Conservation (phyloP, 805 yeast species). For the Blastobotrys terrestris region DNA sequence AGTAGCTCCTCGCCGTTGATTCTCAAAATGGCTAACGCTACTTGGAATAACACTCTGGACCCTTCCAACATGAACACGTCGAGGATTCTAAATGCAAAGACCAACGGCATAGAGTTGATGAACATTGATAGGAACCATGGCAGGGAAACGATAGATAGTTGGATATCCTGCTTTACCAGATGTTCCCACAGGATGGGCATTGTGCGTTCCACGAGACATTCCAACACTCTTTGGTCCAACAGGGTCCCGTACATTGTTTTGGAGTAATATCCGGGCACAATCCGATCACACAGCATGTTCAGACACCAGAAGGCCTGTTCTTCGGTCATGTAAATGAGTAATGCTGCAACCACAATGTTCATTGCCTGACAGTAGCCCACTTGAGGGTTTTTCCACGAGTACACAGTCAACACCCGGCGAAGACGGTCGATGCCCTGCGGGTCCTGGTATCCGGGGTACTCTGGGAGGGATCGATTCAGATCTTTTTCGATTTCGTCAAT, state of each 20-base stretch:
- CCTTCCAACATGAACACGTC: slow-evolving; percentile 91
- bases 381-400: slow-evolving; percentile 94
- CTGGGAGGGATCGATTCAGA: slow-evolving; percentile 89
- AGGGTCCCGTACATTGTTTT: slow-evolving; percentile 96
- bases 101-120: slow-evolving; percentile 89
- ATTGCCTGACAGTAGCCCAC: slow-evolving; percentile 98
- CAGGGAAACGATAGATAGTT: slow-evolving; percentile 82
- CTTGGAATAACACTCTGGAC: slow-evolving; percentile 81
- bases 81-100: slow-evolving; percentile 83
- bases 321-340: slow-evolving; percentile 69
- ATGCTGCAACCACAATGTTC: slow-evolving; percentile 65
- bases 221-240: slow-evolving; percentile 90
- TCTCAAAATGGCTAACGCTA: slow-evolving; percentile 83
- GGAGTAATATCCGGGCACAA: slow-evolving; percentile 93
- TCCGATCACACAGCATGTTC: slow-evolving; percentile 68
- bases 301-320: slow-evolving; percentile 97
- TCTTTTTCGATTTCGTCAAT: slow-evolving; percentile 97
- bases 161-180: slow-evolving; percentile 72
- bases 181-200: slow-evolving; percentile 88
- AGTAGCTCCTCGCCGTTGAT: slow-evolving; percentile 81
- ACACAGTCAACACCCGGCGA: slow-evolving; percentile 84
- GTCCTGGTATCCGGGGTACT: slow-evolving; percentile 87
- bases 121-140: slow-evolving; percentile 95
- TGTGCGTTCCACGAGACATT: slow-evolving; percentile 78
- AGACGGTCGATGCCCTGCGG: slow-evolving; percentile 79